Evolutionary conservation across 176 grass and related monocot species (phyloP).

Genomic region (Microstegium vimineum): DNA sequence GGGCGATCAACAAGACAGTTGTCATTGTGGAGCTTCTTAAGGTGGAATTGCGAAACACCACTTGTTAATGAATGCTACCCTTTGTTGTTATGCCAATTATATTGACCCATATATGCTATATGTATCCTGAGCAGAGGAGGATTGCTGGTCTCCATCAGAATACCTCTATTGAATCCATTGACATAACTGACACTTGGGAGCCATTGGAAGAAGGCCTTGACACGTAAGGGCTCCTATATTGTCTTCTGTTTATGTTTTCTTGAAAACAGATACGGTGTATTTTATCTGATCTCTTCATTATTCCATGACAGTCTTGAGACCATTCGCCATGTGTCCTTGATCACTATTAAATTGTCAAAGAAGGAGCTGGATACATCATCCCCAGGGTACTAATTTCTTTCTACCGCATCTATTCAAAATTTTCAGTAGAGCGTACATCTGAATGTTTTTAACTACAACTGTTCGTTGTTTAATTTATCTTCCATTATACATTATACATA

Average conservation of each 20-base stretch:
- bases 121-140: constrained; percentile 48
- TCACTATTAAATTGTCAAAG: constrained; percentile 70
- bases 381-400: constrained; percentile 41
- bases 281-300: not conserved
- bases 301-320: constrained; percentile 54
- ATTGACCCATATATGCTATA: not conserved
- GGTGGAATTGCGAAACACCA: constrained; percentile 12
- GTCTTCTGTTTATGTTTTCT: not conserved
- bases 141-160: constrained; percentile 66
- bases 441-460: not conserved
- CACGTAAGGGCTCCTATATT: constrained; percentile 24
- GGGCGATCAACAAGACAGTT: constrained; percentile 64
- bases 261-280: not conserved
- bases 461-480: not conserved
- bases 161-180: constrained; percentile 49
- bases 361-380: constrained; percentile 60
- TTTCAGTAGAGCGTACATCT: not conserved
- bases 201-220: constrained; percentile 71
- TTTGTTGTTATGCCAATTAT: not conserved
- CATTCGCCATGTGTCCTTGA: constrained; percentile 65
- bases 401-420: not conserved
- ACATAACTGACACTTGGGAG: constrained; percentile 80
- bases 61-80: not conserved
- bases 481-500: too few species aligned
- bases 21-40: constrained; percentile 67